These are phyloP conservation scores for Penicillium bovifimosum DNA, from an alignment of 495 filamentous ascomycete genomes.

Conservation along the genomic window DNA sequence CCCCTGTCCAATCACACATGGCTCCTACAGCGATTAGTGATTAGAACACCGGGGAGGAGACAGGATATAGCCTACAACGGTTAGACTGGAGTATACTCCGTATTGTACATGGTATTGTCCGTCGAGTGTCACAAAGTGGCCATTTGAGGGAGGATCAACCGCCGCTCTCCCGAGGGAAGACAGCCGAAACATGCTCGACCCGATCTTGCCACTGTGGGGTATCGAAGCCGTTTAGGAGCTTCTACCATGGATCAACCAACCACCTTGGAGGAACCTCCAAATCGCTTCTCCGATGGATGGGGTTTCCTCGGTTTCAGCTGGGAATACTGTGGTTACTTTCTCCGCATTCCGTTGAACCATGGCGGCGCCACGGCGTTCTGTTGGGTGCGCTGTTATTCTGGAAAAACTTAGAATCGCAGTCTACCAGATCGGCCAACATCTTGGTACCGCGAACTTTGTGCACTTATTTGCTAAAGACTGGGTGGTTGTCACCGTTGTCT, in stretches of 20 bases:
- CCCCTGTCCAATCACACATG: background rate
- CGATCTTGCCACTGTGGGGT: slow-evolving; percentile 13
- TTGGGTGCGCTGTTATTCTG: slow-evolving; percentile 13
- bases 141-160: background rate
- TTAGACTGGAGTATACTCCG: slow-evolving; percentile 4
- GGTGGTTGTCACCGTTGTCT: no score
- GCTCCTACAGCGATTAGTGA: background rate
- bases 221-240: slow-evolving; percentile 2
- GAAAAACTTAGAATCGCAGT: slow-evolving; percentile 2
- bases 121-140: background rate
- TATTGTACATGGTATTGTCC: background rate
- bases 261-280: no score
- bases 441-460: background rate
- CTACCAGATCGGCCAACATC: background rate
- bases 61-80: background rate
- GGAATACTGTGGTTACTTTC: slow-evolving; percentile 4
- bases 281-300: no score
- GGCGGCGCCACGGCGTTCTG: slow-evolving; percentile 7
- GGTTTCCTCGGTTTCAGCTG: background rate
- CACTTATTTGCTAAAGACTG: background rate
- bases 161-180: slow-evolving; percentile 5
- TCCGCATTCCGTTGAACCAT: slow-evolving; percentile 18
- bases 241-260: background rate
- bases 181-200: background rate
- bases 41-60: background rate